Percentiles rank a stretch among this genome's conserved stretches.
These are phyloP conservation scores for Chrysophaeum taylorii DNA, from an alignment of 352 stramenopile genomes.

Conservation along the genomic window DNA sequence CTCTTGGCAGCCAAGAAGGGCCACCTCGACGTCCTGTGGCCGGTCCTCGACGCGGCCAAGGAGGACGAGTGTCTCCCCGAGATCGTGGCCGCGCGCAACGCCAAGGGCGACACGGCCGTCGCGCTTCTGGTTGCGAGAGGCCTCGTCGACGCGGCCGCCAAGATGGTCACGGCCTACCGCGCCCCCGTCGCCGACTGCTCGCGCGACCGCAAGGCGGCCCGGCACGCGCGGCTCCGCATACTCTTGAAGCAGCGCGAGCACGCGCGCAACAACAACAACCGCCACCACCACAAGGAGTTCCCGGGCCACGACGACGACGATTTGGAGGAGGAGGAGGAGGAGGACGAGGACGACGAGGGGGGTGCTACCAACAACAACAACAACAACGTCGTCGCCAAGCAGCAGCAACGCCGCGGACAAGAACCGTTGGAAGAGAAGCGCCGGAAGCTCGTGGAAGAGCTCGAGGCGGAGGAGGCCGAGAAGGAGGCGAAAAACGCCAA, in stretches of 20 bases:
- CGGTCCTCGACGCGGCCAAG: not conserved
- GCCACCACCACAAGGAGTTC: not conserved
- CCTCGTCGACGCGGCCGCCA: slow-evolving; percentile 6
- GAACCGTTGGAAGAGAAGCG: not conserved
- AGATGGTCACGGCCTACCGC: not conserved
- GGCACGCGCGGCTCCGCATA: slow-evolving; percentile 9
- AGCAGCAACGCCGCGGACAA: not conserved
- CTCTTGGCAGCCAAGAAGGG: slow-evolving; percentile 10
- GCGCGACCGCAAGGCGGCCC: slow-evolving; percentile 7
- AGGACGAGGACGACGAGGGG: not conserved
- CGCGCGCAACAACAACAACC: slow-evolving; percentile 1
- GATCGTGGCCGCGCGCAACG: not conserved
- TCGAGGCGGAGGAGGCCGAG: slow-evolving; percentile 12
- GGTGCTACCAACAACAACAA: not conserved
- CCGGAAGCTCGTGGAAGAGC: slow-evolving; percentile 8
- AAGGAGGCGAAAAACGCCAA: slow-evolving; percentile 7
- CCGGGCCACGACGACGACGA: not conserved
- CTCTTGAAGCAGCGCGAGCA: slow-evolving; percentile 13
- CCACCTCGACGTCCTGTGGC: slow-evolving; percentile 14
- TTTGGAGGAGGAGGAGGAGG: not conserved
- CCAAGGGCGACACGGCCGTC: slow-evolving; percentile 8
- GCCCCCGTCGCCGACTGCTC: slow-evolving; percentile 12
- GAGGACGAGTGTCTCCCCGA: slow-evolving; percentile 5
- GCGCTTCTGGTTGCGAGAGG: slow-evolving; percentile 3
- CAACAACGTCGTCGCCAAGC: not conserved